phyloP scores from a whole-genome alignment of 1,139 yeast genomes.

The Candida albicans region DNA sequence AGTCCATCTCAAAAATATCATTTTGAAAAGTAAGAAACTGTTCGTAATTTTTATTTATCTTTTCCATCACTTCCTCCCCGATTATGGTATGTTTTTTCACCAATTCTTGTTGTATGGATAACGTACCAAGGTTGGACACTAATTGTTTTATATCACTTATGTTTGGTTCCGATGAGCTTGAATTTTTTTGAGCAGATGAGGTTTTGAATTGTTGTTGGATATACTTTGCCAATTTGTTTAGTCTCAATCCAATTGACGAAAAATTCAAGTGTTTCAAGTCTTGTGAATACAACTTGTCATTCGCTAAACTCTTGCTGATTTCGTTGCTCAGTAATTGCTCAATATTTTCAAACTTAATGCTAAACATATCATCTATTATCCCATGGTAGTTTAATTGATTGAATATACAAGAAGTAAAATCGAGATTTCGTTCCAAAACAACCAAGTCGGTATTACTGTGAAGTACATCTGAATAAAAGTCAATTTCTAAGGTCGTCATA shows the following conservation, averaged over 20 bases:
- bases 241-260: conserved; percentile 71
- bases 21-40: conserved; percentile 70
- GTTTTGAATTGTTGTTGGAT: conserved; percentile 67
- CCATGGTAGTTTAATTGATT: conserved; percentile 85
- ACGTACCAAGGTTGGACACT: conserved; percentile 66
- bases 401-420: conserved; percentile 67
- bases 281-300: conserved; percentile 33
- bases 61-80: conserved; percentile 64
- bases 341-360: conserved; percentile 47
- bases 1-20: conserved; percentile 61
- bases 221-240: conserved; percentile 69
- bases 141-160: conserved; percentile 69
- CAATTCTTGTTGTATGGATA: conserved; percentile 67
- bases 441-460: conserved; percentile 60
- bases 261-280: conserved; percentile 69
- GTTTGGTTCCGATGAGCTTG: conserved; percentile 38
- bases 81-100: conserved; percentile 75
- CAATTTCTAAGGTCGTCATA: conserved; percentile 35
- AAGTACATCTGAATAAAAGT: conserved; percentile 35
- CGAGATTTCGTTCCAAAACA: conserved; percentile 76
- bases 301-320: conserved; percentile 15
- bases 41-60: conserved; percentile 52
- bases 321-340: conserved; percentile 26
- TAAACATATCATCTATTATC: conserved; percentile 68
- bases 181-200: conserved; percentile 1